Evolutionary conservation across 1,284 basidiomycete species (phyloP).

Genomic region (Rhodotorula sp.): DNA sequence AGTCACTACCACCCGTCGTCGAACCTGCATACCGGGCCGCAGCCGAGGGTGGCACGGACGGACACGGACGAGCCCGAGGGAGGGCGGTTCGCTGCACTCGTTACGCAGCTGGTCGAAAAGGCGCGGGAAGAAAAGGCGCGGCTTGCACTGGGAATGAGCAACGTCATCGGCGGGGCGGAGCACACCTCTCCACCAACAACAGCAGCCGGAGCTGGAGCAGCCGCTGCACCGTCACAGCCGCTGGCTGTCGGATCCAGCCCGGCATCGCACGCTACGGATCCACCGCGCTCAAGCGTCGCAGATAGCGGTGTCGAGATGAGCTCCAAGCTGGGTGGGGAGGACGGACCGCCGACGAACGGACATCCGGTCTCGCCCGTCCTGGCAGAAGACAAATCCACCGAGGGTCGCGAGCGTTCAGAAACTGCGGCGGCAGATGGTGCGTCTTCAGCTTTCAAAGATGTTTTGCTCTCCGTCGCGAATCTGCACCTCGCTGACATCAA

Average conservation of each 20-base stretch:
- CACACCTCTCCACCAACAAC: not conserved
- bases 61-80: slow-evolving; percentile 4
- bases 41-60: not conserved
- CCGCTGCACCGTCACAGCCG: not conserved
- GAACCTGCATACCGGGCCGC: not conserved
- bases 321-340: slow-evolving; percentile 17
- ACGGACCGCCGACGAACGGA: not conserved
- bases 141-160: slow-evolving; percentile 19
- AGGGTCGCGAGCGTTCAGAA: not conserved
- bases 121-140: slow-evolving; percentile 37
- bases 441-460: not conserved
- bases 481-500: no score
- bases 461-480: no score
- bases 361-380: not conserved
- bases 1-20: not conserved
- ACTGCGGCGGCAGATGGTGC: not conserved
- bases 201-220: not conserved
- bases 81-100: slow-evolving; percentile 32
- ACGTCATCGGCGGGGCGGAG: not conserved
- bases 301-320: slow-evolving; percentile 22
- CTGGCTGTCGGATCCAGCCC: not conserved
- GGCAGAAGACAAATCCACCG: not conserved
- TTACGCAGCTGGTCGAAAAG: slow-evolving; percentile 34
- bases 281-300: slow-evolving; percentile 7
- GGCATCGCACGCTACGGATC: not conserved